These are phyloP conservation scores for Sphaceloma murrayae DNA, from an alignment of 2,329 filamentous ascomycete species.

Conservation along the genomic window DNA sequence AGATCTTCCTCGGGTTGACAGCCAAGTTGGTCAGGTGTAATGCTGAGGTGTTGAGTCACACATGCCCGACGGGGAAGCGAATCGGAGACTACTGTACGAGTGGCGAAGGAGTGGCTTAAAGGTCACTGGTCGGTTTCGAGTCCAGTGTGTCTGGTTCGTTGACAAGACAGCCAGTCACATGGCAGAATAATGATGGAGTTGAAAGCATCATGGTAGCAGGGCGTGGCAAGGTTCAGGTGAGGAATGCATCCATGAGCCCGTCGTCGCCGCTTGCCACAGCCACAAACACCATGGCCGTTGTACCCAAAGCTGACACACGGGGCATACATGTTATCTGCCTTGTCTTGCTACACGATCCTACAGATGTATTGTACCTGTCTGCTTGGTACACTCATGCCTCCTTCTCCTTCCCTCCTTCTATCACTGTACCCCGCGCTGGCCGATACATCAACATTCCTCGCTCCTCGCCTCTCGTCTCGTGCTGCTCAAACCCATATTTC, in stretches of 20 bases:
- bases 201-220: background rate
- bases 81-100: too few species aligned
- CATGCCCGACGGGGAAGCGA: constrained; percentile 13
- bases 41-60: constrained; percentile 12
- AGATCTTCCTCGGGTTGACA: background rate
- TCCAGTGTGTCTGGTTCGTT: too few species aligned
- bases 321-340: constrained; percentile 79
- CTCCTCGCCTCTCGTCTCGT: constrained; percentile 18
- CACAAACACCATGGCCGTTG: constrained; percentile 56
- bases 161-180: too few species aligned
- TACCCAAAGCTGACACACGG: constrained; percentile 67
- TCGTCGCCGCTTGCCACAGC: background rate
- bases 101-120: constrained; percentile 19
- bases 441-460: constrained; percentile 19
- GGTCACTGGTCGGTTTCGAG: constrained; percentile 22
- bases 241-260: background rate
- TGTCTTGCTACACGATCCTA: background rate
- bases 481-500: constrained; percentile 22
- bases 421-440: constrained; percentile 1
- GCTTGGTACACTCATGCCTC: too few species aligned
- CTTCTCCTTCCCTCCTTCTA: constrained; percentile 25
- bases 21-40: background rate
- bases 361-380: too few species aligned
- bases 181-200: constrained; percentile 7
- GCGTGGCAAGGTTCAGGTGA: constrained; percentile 6